A percentile compares a stretch with the other conserved stretches of the same genome.
These are phyloP conservation scores for Sideroxylon spinosum DNA, from an alignment of 179 eudicot genomes.

Conservation along the genomic window DNA sequence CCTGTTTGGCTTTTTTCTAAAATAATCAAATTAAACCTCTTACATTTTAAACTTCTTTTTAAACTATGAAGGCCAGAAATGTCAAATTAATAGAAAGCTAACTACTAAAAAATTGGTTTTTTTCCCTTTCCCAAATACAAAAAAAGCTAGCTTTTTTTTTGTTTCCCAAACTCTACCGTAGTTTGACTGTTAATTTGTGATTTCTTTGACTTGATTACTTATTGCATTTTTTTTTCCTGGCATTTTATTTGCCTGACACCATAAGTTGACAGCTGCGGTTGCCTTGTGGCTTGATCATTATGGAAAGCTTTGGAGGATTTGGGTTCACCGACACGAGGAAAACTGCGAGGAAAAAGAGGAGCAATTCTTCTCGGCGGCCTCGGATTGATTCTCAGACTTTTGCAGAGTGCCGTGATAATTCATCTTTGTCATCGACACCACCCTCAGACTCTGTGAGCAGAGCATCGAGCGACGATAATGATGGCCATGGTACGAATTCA, in stretches of 20 bases:
- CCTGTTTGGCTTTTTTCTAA: too few relatives aligned
- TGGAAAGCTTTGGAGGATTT: constrained; percentile 49
- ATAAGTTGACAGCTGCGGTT: background rate
- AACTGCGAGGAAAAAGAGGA: constrained; percentile 51
- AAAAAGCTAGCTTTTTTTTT: too few relatives aligned
- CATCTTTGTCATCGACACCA: constrained; percentile 49
- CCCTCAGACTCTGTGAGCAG: constrained; percentile 44
- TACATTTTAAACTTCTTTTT: too few relatives aligned
- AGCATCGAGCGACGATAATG: constrained; percentile 47
- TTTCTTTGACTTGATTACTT: background rate
- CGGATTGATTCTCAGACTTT: constrained; percentile 46
- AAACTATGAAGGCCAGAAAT: too few relatives aligned
- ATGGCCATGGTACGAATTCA: constrained; percentile 26
- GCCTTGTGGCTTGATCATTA: constrained; percentile 17
- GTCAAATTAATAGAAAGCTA: too few relatives aligned
- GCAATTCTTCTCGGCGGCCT: constrained; percentile 47
- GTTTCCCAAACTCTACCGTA: too few relatives aligned
- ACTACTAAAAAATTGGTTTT: too few relatives aligned
- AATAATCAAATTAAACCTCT: too few relatives aligned
- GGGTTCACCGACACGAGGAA: constrained; percentile 33
- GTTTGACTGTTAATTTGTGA: background rate
- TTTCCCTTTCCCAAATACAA: too few relatives aligned
- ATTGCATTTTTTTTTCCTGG: background rate
- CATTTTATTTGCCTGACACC: background rate
- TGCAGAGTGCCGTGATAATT: constrained; percentile 39